Evolutionary conservation across 768 basidiomycete genomes (phyloP).

Genomic region (Auricularia cornea): DNA sequence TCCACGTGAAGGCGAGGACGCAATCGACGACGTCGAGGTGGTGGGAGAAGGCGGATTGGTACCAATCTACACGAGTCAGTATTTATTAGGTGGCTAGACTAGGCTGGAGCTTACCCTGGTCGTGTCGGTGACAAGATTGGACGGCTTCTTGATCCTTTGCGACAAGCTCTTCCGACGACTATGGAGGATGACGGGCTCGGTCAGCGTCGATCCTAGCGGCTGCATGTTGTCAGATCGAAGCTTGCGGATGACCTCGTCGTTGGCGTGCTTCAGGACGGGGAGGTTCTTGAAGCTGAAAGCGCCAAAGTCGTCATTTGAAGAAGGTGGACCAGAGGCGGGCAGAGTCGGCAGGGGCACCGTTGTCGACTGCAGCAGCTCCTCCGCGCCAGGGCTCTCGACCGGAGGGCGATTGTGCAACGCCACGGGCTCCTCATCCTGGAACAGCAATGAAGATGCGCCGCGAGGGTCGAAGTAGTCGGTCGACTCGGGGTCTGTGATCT

Average conservation of each 20-base stretch:
- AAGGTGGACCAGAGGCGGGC: slow-evolving; percentile 41
- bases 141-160: slow-evolving; percentile 70
- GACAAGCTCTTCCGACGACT: slow-evolving; percentile 74
- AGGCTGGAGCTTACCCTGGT: slow-evolving; percentile 26
- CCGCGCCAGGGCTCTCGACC: slow-evolving; percentile 25
- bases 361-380: slow-evolving; percentile 21
- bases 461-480: slow-evolving; percentile 99
- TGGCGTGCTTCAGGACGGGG: slow-evolving; percentile 91
- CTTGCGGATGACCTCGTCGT: slow-evolving; percentile 96
- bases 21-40: slow-evolving; percentile 84
- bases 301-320: slow-evolving; percentile 78
- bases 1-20: slow-evolving; percentile 78
- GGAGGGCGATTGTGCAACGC: slow-evolving; percentile 24
- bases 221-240: slow-evolving; percentile 84
- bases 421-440: slow-evolving; percentile 79
- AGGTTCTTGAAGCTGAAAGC: slow-evolving; percentile 98
- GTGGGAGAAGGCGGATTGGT: slow-evolving; percentile 89
- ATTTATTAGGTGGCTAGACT: background rate
- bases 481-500: slow-evolving; percentile 90
- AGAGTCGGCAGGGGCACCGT: slow-evolving; percentile 27
- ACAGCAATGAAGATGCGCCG: slow-evolving; percentile 82
- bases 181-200: slow-evolving; percentile 44
- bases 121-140: slow-evolving; percentile 62
- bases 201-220: slow-evolving; percentile 64
- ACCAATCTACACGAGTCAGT: slow-evolving; percentile 32